These are phyloP conservation scores for Geoglossum glabrum DNA, from an alignment of 495 filamentous ascomycete species.

Conservation along the genomic window DNA sequence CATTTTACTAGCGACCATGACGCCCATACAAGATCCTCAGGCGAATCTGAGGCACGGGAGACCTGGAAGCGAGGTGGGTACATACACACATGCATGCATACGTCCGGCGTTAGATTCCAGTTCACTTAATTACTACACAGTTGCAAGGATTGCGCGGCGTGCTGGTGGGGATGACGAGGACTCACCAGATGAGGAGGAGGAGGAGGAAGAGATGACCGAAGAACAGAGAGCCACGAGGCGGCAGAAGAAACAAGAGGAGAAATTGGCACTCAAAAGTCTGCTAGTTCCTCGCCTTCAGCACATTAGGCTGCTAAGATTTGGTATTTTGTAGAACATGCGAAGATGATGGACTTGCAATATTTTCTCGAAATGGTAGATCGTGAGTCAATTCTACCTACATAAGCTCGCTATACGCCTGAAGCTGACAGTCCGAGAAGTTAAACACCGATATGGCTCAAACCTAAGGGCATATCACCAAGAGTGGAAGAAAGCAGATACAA, in stretches of 20 bases:
- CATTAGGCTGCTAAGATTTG: constrained; percentile 18
- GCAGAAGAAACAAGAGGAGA: constrained; percentile 18
- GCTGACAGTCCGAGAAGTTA: constrained; percentile 16
- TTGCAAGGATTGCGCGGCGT: constrained; percentile 44
- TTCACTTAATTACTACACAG: constrained; percentile 6
- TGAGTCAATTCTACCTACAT: constrained; percentile 28
- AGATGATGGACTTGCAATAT: constrained; percentile 73
- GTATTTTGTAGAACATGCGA: constrained; percentile 27
- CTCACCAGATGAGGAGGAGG: constrained; percentile 12
- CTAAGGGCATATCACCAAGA: constrained; percentile 63
- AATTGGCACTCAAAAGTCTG: constrained; percentile 23
- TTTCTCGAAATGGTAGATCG: constrained; percentile 84
- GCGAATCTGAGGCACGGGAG: constrained; percentile 27
- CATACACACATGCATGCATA: neutral
- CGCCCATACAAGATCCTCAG: neutral
- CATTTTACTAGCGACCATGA: neutral
- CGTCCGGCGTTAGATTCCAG: neutral
- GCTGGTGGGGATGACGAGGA: constrained; percentile 30
- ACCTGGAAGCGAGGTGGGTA: constrained; percentile 44
- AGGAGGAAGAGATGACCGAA: constrained; percentile 14
- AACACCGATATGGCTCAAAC: constrained; percentile 77
- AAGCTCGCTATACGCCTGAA: neutral
- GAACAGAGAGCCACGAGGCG: constrained; percentile 13
- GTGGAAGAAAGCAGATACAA: constrained; percentile 58
- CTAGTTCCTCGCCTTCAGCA: neutral